Percentiles rank a stretch among this genome's conserved stretches.
These are phyloP conservation scores for Cryptococcus jaspeensis DNA, from an alignment of 1,284 basidiomycete genomes.

Conservation along the genomic window DNA sequence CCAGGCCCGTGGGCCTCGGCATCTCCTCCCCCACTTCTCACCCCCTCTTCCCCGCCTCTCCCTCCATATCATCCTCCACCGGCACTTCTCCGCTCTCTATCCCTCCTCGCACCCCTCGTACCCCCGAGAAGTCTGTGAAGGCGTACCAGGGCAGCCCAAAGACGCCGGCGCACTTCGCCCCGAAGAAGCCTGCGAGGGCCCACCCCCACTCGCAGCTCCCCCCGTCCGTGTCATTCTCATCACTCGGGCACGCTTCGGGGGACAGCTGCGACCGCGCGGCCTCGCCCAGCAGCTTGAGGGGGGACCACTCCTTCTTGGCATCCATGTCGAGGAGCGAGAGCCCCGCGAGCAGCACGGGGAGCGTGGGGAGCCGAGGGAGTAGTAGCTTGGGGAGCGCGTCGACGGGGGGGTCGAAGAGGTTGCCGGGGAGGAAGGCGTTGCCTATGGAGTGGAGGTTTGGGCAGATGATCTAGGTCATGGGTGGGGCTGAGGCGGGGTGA, in stretches of 20 bases:
- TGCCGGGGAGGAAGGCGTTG: constrained; percentile 13
- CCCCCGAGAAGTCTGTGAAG: no score
- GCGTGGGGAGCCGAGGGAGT: background rate
- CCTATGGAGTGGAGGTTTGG: constrained; percentile 15
- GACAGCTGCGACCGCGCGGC: no score
- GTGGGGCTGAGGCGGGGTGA: no score
- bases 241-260: background rate
- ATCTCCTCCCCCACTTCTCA: background rate
- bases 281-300: constrained; percentile 6
- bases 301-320: constrained; percentile 29
- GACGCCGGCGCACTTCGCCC: constrained; percentile 1
- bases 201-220: constrained; percentile 6
- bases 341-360: background rate
- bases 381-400: constrained; percentile 1
- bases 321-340: constrained; percentile 6
- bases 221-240: background rate
- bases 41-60: background rate
- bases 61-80: background rate
- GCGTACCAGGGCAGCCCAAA: no score
- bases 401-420: constrained; percentile 1
- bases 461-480: background rate
- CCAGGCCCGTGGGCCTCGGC: background rate
- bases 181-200: constrained; percentile 3
- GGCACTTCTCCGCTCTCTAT: background rate
- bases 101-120: background rate